These are phyloP conservation scores for Lactarius deliciosus DNA, from an alignment of 768 basidiomycete species.

Conservation along the genomic window DNA sequence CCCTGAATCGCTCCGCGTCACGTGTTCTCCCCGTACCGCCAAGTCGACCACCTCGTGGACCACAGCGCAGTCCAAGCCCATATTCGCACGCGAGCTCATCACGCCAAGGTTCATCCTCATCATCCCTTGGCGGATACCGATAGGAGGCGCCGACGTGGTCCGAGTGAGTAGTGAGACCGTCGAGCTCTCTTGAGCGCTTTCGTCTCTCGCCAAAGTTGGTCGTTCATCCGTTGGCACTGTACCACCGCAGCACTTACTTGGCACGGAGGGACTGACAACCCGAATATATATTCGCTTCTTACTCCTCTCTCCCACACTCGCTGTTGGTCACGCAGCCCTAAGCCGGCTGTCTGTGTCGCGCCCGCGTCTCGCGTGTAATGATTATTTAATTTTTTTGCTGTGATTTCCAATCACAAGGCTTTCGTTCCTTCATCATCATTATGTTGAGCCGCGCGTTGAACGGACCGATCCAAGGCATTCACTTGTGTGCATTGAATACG, in stretches of 20 bases:
- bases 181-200: not conserved
- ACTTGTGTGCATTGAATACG: not conserved
- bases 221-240: not conserved
- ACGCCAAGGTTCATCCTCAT: not conserved
- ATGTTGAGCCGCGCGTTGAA: not conserved
- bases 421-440: not conserved
- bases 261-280: not conserved
- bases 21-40: not conserved
- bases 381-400: not conserved
- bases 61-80: not conserved
- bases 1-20: no score
- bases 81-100: not conserved
- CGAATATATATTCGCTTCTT: not conserved
- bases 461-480: not conserved
- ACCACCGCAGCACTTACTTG: not conserved
- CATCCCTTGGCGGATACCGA: slow-evolving; percentile 2
- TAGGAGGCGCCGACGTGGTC: not conserved
- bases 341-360: not conserved
- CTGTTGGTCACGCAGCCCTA: not conserved
- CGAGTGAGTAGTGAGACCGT: not conserved
- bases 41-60: not conserved
- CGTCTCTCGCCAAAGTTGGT: not conserved
- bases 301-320: not conserved
- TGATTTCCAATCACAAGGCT: not conserved
- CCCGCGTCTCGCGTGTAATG: not conserved